Percentiles rank a stretch among this genome's conserved stretches.
These are phyloP conservation scores for Dictyostelium purpureum DNA, from an alignment of 78 protist species.

Conservation along the genomic window DNA sequence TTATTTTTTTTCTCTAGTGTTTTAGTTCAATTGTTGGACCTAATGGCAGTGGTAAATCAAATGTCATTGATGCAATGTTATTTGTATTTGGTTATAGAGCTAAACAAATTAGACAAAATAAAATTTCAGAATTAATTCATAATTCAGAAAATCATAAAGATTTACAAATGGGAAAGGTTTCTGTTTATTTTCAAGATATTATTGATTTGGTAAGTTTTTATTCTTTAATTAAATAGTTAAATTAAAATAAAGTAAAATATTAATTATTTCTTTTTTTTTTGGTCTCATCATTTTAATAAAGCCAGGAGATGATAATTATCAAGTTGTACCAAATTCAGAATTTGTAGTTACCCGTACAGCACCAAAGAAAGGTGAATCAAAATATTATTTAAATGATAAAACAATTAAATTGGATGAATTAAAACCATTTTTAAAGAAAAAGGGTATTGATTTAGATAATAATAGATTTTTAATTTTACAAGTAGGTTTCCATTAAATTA, in stretches of 20 bases:
- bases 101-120: constrained; percentile 93
- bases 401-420: constrained; percentile 73
- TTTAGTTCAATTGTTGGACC: constrained; percentile 99
- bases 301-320: constrained; percentile 73
- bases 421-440: constrained; percentile 69
- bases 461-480: constrained; percentile 99
- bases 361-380: constrained; percentile 23
- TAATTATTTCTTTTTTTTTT: neutral
- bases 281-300: too few species aligned
- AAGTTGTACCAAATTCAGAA: constrained; percentile 85
- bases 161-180: constrained; percentile 88
- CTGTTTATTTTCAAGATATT: constrained; percentile 96
- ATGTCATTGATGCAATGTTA: constrained; percentile 99
- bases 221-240: neutral
- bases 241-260: neutral
- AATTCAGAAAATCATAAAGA: constrained; percentile 85
- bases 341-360: constrained; percentile 93
- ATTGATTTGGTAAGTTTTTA: constrained; percentile 84
- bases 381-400: constrained; percentile 90
- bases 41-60: constrained; percentile 99
- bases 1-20: constrained; percentile 28
- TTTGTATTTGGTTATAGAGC: constrained; percentile 99
- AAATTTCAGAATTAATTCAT: constrained; percentile 98
- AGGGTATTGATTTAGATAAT: constrained; percentile 98
- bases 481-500: constrained; percentile 50